phyloP scores from a whole-genome alignment of 208 protist genomes.

The Trypanosomatidae sp. region DNA sequence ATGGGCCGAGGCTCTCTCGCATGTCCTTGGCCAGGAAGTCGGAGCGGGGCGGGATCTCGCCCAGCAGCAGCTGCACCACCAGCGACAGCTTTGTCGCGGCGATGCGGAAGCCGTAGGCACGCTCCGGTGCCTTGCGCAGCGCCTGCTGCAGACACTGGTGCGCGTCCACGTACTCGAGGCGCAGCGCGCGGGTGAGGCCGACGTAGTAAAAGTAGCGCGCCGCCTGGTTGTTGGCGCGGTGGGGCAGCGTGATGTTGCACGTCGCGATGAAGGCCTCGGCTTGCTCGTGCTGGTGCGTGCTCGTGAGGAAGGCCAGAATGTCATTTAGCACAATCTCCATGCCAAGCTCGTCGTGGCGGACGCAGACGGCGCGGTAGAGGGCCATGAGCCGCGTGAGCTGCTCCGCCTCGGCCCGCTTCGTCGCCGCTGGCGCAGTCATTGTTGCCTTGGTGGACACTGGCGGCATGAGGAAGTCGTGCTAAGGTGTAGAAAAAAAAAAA shows the following conservation, averaged over 20 bases:
- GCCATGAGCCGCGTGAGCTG: constrained; percentile 73
- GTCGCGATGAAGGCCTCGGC: constrained; percentile 84
- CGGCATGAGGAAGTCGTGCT: constrained; percentile 4
- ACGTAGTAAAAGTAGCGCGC: constrained; percentile 97
- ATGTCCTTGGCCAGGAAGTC: constrained; percentile 90
- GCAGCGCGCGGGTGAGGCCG: constrained; percentile 95
- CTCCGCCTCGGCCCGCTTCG: constrained; percentile 34
- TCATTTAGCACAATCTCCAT: constrained; percentile 87
- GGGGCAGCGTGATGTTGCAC: constrained; percentile 80
- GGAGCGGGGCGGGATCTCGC: constrained; percentile 96
- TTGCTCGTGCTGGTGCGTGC: constrained; percentile 76
- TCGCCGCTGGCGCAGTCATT: constrained; percentile 5
- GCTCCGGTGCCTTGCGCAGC: constrained; percentile 96
- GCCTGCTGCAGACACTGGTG: constrained; percentile 94
- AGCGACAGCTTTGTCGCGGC: constrained; percentile 93
- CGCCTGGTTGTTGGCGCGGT: constrained; percentile 92
- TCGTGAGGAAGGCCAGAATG: constrained; percentile 78
- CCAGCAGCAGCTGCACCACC: constrained; percentile 98
- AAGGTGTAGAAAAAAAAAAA: background rate
- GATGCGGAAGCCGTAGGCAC: constrained; percentile 94
- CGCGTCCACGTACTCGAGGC: constrained; percentile 96
- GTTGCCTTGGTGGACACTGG: constrained; percentile 7
- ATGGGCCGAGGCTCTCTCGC: constrained; percentile 88
- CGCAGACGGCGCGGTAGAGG: constrained; percentile 79
- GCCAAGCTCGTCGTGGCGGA: constrained; percentile 88